Conservation (phyloP, 108 stramenopile species). For the Cafeteria roenbergensis region DNA sequence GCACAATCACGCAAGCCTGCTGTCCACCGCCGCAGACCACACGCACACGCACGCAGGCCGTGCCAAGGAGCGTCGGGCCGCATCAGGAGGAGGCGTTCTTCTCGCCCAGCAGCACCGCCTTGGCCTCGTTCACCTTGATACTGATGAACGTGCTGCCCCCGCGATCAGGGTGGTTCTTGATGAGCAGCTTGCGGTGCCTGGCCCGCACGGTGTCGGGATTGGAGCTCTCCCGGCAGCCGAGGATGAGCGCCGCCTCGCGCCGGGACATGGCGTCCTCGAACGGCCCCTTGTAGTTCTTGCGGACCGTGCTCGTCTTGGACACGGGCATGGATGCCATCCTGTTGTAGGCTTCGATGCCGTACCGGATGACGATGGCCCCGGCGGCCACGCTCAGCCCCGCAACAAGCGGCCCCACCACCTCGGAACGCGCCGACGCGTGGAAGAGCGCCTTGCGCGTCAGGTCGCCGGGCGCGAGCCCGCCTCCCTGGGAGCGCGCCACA, state of each 20-base stretch:
- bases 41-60: no score
- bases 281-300: slow-evolving; percentile 91
- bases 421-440: no score
- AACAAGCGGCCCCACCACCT: slow-evolving; percentile 1
- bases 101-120: slow-evolving; percentile 73
- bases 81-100: no score
- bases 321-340: no score
- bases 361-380: background rate
- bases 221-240: slow-evolving; percentile 83
- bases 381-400: background rate
- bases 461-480: no score
- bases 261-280: slow-evolving; percentile 94
- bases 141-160: slow-evolving; percentile 87
- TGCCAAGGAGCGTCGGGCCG: no score
- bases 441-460: no score
- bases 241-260: slow-evolving; percentile 86
- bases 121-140: slow-evolving; percentile 95
- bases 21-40: no score
- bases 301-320: no score
- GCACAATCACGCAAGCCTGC: no score
- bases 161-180: slow-evolving; percentile 95
- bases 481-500: no score
- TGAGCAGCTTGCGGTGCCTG: slow-evolving; percentile 79
- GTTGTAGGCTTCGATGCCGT: background rate
- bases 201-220: slow-evolving; percentile 75